Conservation (phyloP, 2,329 filamentous ascomycete species). For the Fusarium scirpi region DNA sequence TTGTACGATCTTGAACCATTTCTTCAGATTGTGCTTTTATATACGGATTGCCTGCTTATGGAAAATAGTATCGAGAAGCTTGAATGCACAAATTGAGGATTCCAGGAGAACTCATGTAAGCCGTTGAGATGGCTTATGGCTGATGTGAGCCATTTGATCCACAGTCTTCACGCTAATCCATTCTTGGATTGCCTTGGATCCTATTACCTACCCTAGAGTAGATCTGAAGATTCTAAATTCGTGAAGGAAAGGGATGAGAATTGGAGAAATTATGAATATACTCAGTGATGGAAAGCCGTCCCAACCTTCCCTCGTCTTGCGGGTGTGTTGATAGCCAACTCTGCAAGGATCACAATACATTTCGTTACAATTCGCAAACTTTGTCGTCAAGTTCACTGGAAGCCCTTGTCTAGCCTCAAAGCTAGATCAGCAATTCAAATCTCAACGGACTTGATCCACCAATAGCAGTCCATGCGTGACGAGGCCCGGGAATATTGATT, state of each 20-base stretch:
- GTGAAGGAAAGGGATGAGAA: not conserved
- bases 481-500: not conserved
- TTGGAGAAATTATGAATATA: too few species aligned
- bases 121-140: slow-evolving; percentile 32
- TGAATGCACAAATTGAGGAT: slow-evolving; percentile 2
- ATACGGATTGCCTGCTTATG: not conserved
- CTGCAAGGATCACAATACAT: not conserved
- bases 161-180: slow-evolving; percentile 14
- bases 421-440: not conserved
- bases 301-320: not conserved
- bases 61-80: not conserved
- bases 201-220: slow-evolving; percentile 9
- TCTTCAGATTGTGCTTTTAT: not conserved
- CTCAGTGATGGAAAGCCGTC: not conserved
- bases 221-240: not conserved
- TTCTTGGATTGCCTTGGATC: not conserved
- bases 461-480: not conserved
- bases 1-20: slow-evolving; percentile 28
- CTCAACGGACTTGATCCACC: slow-evolving; percentile 5
- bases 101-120: slow-evolving; percentile 31
- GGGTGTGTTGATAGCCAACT: slow-evolving; percentile 11
- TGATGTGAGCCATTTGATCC: slow-evolving; percentile 44
- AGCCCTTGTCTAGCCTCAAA: not conserved
- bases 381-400: slow-evolving; percentile 1
- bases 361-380: slow-evolving; percentile 16